Evolutionary conservation across 2,329 filamentous ascomycete genomes (phyloP).

Genomic region (Bimuria novae-zelandiae): DNA sequence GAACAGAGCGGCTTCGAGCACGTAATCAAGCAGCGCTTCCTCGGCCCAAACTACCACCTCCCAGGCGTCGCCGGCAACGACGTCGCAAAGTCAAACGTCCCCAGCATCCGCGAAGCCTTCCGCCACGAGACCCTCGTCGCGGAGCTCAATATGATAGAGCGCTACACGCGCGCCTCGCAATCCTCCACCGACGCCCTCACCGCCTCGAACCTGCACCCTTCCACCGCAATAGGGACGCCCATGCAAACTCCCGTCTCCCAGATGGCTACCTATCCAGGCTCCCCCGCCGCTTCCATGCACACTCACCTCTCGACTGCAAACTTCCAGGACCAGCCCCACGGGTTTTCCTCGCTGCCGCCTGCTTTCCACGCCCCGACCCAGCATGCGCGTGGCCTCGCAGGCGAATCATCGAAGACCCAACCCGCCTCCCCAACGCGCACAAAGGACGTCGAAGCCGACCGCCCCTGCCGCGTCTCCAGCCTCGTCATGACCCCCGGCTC

Average conservation of each 20-base stretch:
- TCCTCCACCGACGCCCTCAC: slow-evolving; percentile 39
- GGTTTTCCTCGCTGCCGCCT: slow-evolving; percentile 35
- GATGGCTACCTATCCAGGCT: slow-evolving; percentile 40
- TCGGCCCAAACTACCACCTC: slow-evolving; percentile 76
- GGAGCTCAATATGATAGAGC: slow-evolving; percentile 71
- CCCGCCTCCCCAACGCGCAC: slow-evolving; percentile 32
- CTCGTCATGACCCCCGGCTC: slow-evolving; percentile 34
- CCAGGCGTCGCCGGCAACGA: slow-evolving; percentile 85
- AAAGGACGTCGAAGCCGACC: slow-evolving; percentile 25
- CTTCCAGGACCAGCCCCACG: slow-evolving; percentile 37
- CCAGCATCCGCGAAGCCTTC: slow-evolving; percentile 88
- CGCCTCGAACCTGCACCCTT: slow-evolving; percentile 40
- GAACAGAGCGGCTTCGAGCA: slow-evolving; percentile 93
- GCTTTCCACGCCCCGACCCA: slow-evolving; percentile 36
- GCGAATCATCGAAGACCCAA: slow-evolving; percentile 27
- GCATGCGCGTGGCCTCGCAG: slow-evolving; percentile 39
- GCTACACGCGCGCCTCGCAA: slow-evolving; percentile 48
- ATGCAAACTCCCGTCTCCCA: slow-evolving; percentile 37
- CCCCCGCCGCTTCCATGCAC: slow-evolving; percentile 47
- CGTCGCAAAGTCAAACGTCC: slow-evolving; percentile 95
- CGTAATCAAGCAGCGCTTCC: slow-evolving; percentile 86
- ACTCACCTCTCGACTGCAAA: slow-evolving; percentile 48
- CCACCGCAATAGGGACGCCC: slow-evolving; percentile 18
- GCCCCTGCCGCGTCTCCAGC: slow-evolving; percentile 34
- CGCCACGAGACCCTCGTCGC: slow-evolving; percentile 83